These are phyloP conservation scores for Cymbopogon citratus DNA, from an alignment of 176 grass and related monocot species.

Conservation along the genomic window DNA sequence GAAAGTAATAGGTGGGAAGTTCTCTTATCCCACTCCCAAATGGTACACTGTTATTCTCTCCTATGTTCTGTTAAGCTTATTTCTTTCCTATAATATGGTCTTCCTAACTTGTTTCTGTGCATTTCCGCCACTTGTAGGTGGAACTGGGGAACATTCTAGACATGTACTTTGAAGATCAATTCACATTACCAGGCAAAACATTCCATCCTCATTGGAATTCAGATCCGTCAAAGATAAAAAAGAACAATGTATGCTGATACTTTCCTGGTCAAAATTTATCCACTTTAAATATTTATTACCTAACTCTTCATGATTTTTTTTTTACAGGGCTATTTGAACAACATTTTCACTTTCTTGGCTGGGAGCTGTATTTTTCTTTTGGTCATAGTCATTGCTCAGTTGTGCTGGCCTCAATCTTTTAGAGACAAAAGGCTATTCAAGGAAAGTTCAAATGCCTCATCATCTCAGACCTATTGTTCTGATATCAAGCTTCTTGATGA, in stretches of 20 bases:
- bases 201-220: slow-evolving; percentile 49
- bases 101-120: slow-evolving; percentile 3
- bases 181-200: slow-evolving; percentile 63
- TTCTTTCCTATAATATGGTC: background rate
- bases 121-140: slow-evolving; percentile 34
- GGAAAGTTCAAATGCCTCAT: slow-evolving; percentile 30
- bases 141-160: slow-evolving; percentile 77
- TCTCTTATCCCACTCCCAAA: slow-evolving; percentile 78
- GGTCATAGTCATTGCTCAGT: slow-evolving; percentile 43
- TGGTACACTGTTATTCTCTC: slow-evolving; percentile 57
- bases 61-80: slow-evolving; percentile 5
- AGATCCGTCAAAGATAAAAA: slow-evolving; percentile 50
- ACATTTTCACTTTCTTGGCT: slow-evolving; percentile 44
- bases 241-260: slow-evolving; percentile 45
- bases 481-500: slow-evolving; percentile 41
- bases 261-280: background rate
- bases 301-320: background rate
- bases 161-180: slow-evolving; percentile 95
- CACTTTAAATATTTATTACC: background rate
- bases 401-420: slow-evolving; percentile 44
- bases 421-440: slow-evolving; percentile 40
- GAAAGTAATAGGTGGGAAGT: slow-evolving; percentile 62
- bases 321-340: slow-evolving; percentile 60
- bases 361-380: slow-evolving; percentile 57
- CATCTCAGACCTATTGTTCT: slow-evolving; percentile 40